Conservation (phyloP, 2,329 filamentous ascomycete genomes). For the Sporothrix inflata region DNA sequence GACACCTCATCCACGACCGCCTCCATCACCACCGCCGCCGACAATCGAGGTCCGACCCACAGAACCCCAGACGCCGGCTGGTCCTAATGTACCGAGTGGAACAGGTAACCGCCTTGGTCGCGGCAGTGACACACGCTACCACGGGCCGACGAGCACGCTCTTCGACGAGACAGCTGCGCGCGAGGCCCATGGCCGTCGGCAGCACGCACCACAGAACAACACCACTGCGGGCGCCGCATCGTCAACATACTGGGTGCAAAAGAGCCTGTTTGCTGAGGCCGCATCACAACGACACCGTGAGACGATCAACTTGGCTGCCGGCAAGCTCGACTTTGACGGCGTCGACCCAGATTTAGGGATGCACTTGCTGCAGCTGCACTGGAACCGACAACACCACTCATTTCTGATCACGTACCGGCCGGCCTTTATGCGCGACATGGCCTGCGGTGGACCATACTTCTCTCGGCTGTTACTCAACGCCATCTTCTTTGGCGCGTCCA, state of each 20-base stretch:
- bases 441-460: conserved; percentile 58
- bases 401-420: conserved; percentile 55
- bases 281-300: conserved; percentile 55
- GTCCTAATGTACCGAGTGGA: not conserved
- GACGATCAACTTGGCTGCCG: conserved; percentile 49
- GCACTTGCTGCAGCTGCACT: conserved; percentile 55
- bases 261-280: conserved; percentile 52
- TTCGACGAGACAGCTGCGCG: conserved; percentile 46
- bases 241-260: conserved; percentile 47
- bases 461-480: conserved; percentile 44
- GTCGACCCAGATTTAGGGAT: conserved; percentile 56
- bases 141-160: conserved; percentile 53
- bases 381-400: conserved; percentile 57
- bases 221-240: conserved; percentile 35
- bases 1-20: not conserved
- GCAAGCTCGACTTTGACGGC: conserved; percentile 59
- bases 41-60: not conserved
- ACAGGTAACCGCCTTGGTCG: not conserved
- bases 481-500: conserved; percentile 37
- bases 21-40: conserved; percentile 39
- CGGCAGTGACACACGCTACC: conserved; percentile 50
- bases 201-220: conserved; percentile 32
- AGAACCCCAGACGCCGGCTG: not conserved
- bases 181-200: conserved; percentile 31
- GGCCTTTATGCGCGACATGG: conserved; percentile 58